Conservation (phyloP, 176 grass and related monocot genomes). For the Lolium multiflorum region DNA sequence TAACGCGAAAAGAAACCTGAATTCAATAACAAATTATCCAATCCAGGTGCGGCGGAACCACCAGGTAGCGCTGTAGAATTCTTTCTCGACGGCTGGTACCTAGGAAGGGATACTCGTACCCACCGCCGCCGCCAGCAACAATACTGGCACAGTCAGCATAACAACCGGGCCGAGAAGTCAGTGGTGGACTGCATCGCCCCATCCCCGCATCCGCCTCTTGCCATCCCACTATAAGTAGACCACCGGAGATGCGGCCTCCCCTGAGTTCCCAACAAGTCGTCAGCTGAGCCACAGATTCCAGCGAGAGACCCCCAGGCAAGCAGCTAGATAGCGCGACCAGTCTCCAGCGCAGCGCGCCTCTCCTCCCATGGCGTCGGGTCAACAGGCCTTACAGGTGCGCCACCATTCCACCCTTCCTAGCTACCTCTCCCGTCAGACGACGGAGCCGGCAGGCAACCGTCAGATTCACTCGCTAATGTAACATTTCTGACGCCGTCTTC, state of each 20-base stretch:
- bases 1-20: no score
- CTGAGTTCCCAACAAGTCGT: neutral
- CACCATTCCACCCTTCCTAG: neutral
- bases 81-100: neutral
- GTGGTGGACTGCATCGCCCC: neutral
- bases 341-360: conserved; percentile 27
- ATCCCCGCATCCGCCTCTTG: neutral
- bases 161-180: conserved; percentile 14
- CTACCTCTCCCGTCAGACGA: neutral
- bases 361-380: conserved; percentile 47
- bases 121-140: neutral
- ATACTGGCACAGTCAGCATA: neutral
- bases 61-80: neutral
- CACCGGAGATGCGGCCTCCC: conserved; percentile 26
- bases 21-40: no score
- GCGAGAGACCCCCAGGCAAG: neutral
- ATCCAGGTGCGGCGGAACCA: no score
- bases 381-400: conserved; percentile 41
- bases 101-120: neutral
- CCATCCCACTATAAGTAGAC: conserved; percentile 38
- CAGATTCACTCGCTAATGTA: neutral
- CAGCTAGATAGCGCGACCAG: conserved; percentile 1
- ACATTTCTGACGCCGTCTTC: neutral
- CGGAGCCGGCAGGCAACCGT: neutral
- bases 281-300: conserved; percentile 18